phyloP scores from a whole-genome alignment of 2,329 filamentous ascomycete species.

The Phialophora chinensis region DNA sequence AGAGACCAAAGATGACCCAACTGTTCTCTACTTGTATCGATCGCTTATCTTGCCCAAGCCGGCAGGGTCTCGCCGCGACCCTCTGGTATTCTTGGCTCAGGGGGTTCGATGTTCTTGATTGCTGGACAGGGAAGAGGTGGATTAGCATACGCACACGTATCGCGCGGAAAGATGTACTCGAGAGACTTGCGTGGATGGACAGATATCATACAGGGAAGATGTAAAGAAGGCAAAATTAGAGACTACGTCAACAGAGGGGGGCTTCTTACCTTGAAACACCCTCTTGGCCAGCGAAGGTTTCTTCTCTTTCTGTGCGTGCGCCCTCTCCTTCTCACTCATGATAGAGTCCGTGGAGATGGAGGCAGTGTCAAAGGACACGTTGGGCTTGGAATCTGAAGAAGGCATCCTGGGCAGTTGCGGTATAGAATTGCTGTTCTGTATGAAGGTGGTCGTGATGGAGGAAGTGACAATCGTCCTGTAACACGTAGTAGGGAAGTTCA shows the following conservation, averaged over 20 bases:
- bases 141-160: neutral
- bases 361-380: conserved; percentile 23
- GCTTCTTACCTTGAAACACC: conserved; percentile 23
- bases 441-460: neutral
- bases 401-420: conserved; percentile 15
- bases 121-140: conserved; percentile 9
- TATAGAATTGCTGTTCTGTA: neutral
- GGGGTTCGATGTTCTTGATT: conserved; percentile 30
- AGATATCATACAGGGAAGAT: neutral
- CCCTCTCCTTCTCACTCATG: conserved; percentile 28
- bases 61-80: conserved; percentile 19
- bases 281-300: conserved; percentile 26
- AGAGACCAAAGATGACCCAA: neutral
- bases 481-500: neutral
- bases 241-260: neutral
- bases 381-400: conserved; percentile 22
- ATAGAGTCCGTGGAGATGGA: conserved; percentile 28
- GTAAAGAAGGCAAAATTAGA: neutral
- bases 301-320: conserved; percentile 14
- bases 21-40: neutral
- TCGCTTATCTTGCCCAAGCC: conserved; percentile 22
- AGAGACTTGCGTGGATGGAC: neutral
- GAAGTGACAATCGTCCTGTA: neutral
- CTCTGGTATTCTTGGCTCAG: conserved; percentile 29
- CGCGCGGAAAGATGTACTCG: no score